Percentiles rank a stretch among this genome's conserved stretches.
Evolutionary conservation across 2,329 filamentous ascomycete genomes (phyloP).

Genomic region (Cladosporium phlei): DNA sequence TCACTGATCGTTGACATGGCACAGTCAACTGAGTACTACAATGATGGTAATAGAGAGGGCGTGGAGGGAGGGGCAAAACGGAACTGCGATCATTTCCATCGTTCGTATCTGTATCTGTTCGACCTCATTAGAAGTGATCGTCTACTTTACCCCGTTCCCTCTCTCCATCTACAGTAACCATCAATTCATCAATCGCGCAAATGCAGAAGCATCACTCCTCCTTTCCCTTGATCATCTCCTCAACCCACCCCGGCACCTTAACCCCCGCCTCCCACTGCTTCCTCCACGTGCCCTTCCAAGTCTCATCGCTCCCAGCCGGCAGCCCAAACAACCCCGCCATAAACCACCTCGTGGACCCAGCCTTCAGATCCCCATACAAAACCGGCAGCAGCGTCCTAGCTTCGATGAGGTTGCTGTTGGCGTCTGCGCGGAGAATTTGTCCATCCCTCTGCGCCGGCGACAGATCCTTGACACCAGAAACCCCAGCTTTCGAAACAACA

Average conservation of each 20-base stretch:
- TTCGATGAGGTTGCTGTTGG: conserved; percentile 73
- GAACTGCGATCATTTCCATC: too few species aligned
- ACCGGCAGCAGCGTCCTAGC: conserved; percentile 68
- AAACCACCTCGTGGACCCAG: conserved; percentile 60
- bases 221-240: conserved; percentile 15
- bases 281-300: conserved; percentile 51
- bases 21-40: too few species aligned
- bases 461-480: conserved; percentile 48
- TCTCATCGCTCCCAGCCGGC: conserved; percentile 51
- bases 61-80: too few species aligned
- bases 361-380: conserved; percentile 57
- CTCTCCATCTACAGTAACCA: too few species aligned
- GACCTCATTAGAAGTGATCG: too few species aligned
- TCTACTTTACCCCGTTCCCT: too few species aligned
- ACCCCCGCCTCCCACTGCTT: conserved; percentile 21
- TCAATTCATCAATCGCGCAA: too few species aligned
- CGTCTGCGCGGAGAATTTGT: conserved; percentile 55
- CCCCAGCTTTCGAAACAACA: conserved; percentile 46
- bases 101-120: too few species aligned
- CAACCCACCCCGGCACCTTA: conserved; percentile 28
- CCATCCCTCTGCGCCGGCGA: conserved; percentile 13
- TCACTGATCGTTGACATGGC: too few species aligned
- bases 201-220: background rate
- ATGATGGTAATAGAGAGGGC: too few species aligned
- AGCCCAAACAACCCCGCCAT: conserved; percentile 67